Evolutionary conservation across 1,139 yeast genomes (phyloP), one percentile per base, ranked within the genome.

Genomic region (Diutina mesorugosa): DNA sequence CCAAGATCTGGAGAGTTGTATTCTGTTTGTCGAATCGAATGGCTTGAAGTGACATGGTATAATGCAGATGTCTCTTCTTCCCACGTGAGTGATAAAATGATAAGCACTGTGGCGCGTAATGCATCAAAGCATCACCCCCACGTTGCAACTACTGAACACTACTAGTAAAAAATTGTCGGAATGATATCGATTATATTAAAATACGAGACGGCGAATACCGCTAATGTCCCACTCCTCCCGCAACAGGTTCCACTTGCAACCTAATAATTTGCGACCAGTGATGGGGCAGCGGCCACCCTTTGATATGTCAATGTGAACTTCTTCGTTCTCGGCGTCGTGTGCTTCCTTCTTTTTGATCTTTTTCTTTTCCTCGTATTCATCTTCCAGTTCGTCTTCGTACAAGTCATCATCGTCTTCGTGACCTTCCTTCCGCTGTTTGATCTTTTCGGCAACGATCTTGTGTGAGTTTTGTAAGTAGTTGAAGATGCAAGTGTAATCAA

Each of bases 401-500:
- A 46, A 58, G 38, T 51, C 58, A 29, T 35, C 56, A 47, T 47
- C 29, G 9, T 28, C 14, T 21, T 58, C 56, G 3, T 52, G 58
- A 7, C 53, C 53, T 32, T 50, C 41, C 14, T 50, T 50, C 21
- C 53, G 53, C 10, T 56, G 56, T 29, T 60, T 60, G 14, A 59
- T 50, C 55, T 63, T 67, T 48, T 65, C 66, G 4, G 68, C 64
- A 8, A 72, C 72, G 5, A 72, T 62, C 47, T 72, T 72, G 59
- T 76, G 79, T 1, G 80, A 76, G 57, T 73, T 70, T 45, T 78
- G 76, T 55, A 91, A 74, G 64, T 83, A 81, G 57, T 81, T 79
- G 65, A 83, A 83, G 26, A 91, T 90, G 68, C 99, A 93, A 12
- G 90, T 81, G 67, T 91, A 91, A 68, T 97, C 91, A 62, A 87